Conservation (phyloP, 768 basidiomycete genomes). For the Omphalotus guepiniiformis region DNA sequence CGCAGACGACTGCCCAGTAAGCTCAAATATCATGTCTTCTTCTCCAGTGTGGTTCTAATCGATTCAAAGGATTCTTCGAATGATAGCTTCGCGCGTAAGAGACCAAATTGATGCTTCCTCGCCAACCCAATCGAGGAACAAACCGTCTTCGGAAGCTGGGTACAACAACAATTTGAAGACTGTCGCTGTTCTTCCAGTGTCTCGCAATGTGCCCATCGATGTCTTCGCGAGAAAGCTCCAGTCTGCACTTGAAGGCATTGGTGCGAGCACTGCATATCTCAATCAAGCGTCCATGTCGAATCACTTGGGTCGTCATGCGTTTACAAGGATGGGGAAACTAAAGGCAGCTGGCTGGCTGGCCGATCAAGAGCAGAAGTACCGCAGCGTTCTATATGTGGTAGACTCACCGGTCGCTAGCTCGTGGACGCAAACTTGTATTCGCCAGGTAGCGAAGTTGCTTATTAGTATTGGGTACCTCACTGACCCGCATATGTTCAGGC, state of each 20-base stretch:
- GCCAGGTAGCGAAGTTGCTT: constrained; percentile 64
- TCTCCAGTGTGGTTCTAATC: neutral
- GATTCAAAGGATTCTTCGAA: constrained; percentile 59
- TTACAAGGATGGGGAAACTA: constrained; percentile 94
- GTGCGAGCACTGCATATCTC: constrained; percentile 88
- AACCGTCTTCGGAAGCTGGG: constrained; percentile 52
- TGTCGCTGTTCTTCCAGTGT: constrained; percentile 85
- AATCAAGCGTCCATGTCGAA: constrained; percentile 91
- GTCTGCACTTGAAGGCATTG: constrained; percentile 83
- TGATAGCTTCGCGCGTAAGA: constrained; percentile 90
- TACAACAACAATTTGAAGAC: constrained; percentile 93
- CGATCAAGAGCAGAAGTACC: constrained; percentile 90
- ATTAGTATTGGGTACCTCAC: neutral
- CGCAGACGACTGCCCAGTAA: constrained; percentile 81
- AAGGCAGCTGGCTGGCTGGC: constrained; percentile 95
- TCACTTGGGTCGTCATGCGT: constrained; percentile 92
- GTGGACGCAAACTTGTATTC: constrained; percentile 98
- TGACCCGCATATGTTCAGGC: constrained; percentile 44
- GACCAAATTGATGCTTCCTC: constrained; percentile 70
- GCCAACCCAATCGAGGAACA: constrained; percentile 44
- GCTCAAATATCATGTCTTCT: too few relatives aligned
- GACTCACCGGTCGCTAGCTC: constrained; percentile 93
- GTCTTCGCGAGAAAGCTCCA: constrained; percentile 89
- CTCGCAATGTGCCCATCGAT: constrained; percentile 84
- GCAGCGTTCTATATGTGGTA: constrained; percentile 92